Evolutionary conservation across 768 basidiomycete genomes (phyloP).

Genomic region (Boletus vinaceobasis): DNA sequence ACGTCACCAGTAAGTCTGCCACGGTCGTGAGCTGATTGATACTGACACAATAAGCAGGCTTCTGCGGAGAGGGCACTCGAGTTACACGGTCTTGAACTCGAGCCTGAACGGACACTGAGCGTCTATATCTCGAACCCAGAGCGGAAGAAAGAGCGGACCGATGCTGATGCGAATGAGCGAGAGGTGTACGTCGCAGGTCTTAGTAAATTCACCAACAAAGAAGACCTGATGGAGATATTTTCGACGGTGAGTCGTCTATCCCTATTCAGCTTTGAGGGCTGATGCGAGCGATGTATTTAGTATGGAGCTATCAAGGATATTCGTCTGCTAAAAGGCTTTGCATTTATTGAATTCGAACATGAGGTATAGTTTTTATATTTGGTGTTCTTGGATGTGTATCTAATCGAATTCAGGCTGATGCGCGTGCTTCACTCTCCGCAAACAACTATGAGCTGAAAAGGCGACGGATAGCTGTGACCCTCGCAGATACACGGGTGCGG

Average conservation of each 20-base stretch:
- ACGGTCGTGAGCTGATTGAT: not conserved
- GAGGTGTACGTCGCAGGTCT: slow-evolving; percentile 90
- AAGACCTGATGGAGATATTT: slow-evolving; percentile 78
- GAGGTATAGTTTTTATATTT: slow-evolving; percentile 47
- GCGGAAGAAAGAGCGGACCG: slow-evolving; percentile 84
- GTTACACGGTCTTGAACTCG: slow-evolving; percentile 73
- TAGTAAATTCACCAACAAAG: slow-evolving; percentile 70
- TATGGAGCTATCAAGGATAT: slow-evolving; percentile 82
- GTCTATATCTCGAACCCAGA: slow-evolving; percentile 91
- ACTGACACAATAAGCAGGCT: slow-evolving; percentile 34
- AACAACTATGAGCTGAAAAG: slow-evolving; percentile 90
- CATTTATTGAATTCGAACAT: slow-evolving; percentile 86
- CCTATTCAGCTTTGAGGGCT: not conserved
- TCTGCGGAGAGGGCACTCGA: slow-evolving; percentile 76
- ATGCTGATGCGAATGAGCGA: slow-evolving; percentile 76
- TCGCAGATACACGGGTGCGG: slow-evolving; percentile 70
- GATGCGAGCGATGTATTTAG: slow-evolving; percentile 36
- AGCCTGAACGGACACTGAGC: slow-evolving; percentile 61
- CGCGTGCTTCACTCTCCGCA: slow-evolving; percentile 65
- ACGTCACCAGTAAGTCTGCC: slow-evolving; percentile 64
- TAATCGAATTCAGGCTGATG: slow-evolving; percentile 54
- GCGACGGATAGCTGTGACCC: slow-evolving; percentile 84
- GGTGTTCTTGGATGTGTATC: not conserved
- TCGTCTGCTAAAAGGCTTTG: slow-evolving; percentile 83
- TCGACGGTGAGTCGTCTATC: slow-evolving; percentile 50